Evolutionary conservation across 768 basidiomycete genomes (phyloP), one percentile per base, ranked within the genome.

Genomic region (Cytidiella melzeri): DNA sequence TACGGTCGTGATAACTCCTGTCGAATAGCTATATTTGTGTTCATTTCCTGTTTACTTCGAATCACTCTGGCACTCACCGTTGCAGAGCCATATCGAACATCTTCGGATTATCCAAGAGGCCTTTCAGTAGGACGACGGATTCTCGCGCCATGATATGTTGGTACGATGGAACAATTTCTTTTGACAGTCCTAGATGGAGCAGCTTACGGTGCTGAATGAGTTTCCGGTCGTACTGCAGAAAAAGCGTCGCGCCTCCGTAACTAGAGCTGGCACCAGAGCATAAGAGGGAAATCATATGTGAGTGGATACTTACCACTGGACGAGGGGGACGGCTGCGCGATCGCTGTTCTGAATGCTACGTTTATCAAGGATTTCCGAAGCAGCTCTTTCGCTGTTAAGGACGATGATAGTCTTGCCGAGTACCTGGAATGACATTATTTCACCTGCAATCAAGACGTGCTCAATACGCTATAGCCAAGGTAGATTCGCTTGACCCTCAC

Each of bases 311-410:
- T 41, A 57, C 56, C 55, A 48, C 28, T 51, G 40, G 42, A 55
- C 46, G 15, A 56, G 55, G 25, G 53, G 63, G 23, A 68, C 56
- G 10, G 60, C 56, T 2, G 70, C 70, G 18, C 72, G 55, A 51
- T 67, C 71, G 10, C 71, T 71, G 48, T 73, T 73, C 44, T 61
- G 53, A 9, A 50, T 55, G 24, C 66, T 63, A 19, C 69, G 67
- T 45, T 66, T 64, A 19, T 73, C 67, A n/a, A 73, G 55, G 1
- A 73, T 55, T 38, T 62, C 66, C 40, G 56, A 64, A 4, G 67
- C 71, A 11, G 60, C 47, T 43, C 62, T 55, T 26, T 49, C 43
- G 28, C 61, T 66, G 43, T 67, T 66, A 12, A 72, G 55, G 39
- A 72, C 41, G 27, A 73, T 45, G 37, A 72, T 58, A 27, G 59